These are phyloP conservation scores for Phialocephala subalpina DNA, from an alignment of 2,329 filamentous ascomycete genomes.

Conservation along the genomic window DNA sequence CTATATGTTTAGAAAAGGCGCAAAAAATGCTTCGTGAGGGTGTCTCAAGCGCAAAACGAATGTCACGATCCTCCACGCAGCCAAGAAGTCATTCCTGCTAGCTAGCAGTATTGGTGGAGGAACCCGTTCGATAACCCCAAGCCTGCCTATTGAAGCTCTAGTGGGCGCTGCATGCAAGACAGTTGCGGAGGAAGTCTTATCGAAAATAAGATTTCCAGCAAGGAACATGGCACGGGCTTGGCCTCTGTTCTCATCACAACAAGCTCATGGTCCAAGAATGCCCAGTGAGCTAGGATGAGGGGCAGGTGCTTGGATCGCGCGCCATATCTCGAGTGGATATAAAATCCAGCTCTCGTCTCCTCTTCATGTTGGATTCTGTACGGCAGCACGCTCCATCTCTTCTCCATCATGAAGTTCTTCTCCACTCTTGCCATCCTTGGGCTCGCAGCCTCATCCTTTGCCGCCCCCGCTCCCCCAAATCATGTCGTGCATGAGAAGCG, in stretches of 20 bases:
- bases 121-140: not conserved
- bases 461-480: constrained; percentile 24
- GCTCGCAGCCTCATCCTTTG: constrained; percentile 19
- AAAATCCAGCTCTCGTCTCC: not conserved
- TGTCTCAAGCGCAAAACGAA: not conserved
- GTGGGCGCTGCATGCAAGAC: constrained; percentile 1
- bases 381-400: not conserved
- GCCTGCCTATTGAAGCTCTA: constrained; percentile 4
- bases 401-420: constrained; percentile 29
- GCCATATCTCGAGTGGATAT: constrained; percentile 2
- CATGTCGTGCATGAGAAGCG: constrained; percentile 38
- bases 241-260: not conserved
- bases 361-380: not conserved
- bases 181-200: constrained; percentile 3
- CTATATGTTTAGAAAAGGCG: not conserved
- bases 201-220: constrained; percentile 5
- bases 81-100: constrained; percentile 4
- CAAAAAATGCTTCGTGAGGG: not conserved
- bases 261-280: not conserved
- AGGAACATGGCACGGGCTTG: constrained; percentile 3
- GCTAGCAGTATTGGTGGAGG: not conserved
- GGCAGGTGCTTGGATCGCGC: not conserved
- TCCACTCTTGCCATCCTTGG: constrained; percentile 22
- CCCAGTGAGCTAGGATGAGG: not conserved
- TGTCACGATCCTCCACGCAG: constrained; percentile 1